Evolutionary conservation across 495 filamentous ascomycete species (phyloP).

Genomic region (Letharia columbiana): DNA sequence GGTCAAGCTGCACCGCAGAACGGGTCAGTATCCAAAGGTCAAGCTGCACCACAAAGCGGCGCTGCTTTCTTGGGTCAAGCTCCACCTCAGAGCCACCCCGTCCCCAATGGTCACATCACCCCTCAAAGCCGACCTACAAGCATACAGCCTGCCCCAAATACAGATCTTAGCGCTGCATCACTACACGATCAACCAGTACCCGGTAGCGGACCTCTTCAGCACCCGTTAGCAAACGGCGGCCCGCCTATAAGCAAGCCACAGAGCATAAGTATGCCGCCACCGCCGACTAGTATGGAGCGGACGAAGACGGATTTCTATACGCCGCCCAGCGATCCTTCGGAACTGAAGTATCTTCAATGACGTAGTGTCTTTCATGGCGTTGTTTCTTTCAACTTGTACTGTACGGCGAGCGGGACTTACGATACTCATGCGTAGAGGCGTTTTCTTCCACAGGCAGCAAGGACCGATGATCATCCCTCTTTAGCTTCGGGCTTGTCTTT

Average conservation of each 20-base stretch:
- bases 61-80: not conserved
- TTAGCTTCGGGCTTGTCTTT: too few relatives aligned
- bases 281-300: constrained; percentile 10
- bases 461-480: too few relatives aligned
- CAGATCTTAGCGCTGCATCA: not conserved
- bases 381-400: not conserved
- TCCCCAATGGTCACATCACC: not conserved
- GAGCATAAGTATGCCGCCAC: constrained; percentile 13
- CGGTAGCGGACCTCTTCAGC: not conserved
- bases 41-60: not conserved
- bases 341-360: constrained; percentile 16
- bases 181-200: not conserved
- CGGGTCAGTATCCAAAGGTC: not conserved
- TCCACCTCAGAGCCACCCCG: not conserved
- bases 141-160: not conserved
- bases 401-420: not conserved
- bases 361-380: not conserved
- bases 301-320: constrained; percentile 21
- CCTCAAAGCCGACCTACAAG: not conserved
- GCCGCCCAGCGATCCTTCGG: constrained; percentile 18
- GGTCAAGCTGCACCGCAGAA: not conserved
- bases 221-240: constrained; percentile 13
- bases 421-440: not conserved
- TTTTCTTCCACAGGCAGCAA: not conserved
- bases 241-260: constrained; percentile 15